Conservation (phyloP, 139 green algal species). For the Picocystis salinarum region DNA sequence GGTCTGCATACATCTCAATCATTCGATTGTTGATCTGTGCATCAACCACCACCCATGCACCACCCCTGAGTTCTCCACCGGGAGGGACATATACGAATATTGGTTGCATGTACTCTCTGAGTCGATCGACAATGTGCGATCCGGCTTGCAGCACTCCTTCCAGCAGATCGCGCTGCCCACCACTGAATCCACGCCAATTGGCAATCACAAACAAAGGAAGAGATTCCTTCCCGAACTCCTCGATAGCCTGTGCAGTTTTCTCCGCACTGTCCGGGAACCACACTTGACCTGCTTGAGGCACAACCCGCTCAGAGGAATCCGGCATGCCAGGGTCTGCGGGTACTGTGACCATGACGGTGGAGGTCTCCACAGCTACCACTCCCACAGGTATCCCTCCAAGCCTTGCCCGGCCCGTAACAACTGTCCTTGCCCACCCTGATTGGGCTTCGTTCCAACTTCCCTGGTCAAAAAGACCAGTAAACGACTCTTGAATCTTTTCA, state of each 20-base stretch:
- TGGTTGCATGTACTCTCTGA: conserved; percentile 73
- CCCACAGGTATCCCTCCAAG: conserved; percentile 79
- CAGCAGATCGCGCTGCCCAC: conserved; percentile 91
- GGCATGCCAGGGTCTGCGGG: conserved; percentile 82
- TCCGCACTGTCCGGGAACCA: conserved; percentile 93
- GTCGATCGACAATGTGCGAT: conserved; percentile 83
- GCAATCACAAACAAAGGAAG: conserved; percentile 93
- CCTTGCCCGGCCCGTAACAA: conserved; percentile 77
- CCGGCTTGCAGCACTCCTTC: conserved; percentile 90
- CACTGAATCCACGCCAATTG: conserved; percentile 96
- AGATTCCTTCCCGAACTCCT: conserved; percentile 87
- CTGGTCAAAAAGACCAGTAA: conserved; percentile 63
- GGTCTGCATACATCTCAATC: conserved; percentile 35
- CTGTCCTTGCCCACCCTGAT: conserved; percentile 75
- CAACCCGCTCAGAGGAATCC: conserved; percentile 41
- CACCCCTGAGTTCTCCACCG: conserved; percentile 79
- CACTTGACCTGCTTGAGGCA: conserved; percentile 61
- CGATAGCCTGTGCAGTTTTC: conserved; percentile 94
- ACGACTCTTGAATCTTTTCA: not conserved
- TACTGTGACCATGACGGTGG: conserved; percentile 46
- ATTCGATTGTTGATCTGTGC: conserved; percentile 67
- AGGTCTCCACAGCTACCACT: conserved; percentile 83
- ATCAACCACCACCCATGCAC: conserved; percentile 97
- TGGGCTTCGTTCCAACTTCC: conserved; percentile 69
- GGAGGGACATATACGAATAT: conserved; percentile 91